Percentiles rank a stretch among this genome's conserved stretches.
Conservation (phyloP, 1,284 basidiomycete genomes). For the Cystobasidium slooffiae region DNA sequence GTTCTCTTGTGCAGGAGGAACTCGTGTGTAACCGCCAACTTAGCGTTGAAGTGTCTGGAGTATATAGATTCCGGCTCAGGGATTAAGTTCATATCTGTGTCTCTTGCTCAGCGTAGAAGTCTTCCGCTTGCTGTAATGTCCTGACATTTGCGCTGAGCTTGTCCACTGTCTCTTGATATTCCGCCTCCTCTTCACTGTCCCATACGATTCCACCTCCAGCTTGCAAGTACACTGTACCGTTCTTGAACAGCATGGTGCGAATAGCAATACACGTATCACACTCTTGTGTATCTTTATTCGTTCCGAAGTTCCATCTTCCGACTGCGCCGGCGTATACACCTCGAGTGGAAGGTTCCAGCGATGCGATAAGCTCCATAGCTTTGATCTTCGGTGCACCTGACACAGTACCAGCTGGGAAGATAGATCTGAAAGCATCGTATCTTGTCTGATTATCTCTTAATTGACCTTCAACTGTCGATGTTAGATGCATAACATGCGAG, state of each 20-base stretch:
- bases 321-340: slow-evolving; percentile 98
- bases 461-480: slow-evolving; percentile 88
- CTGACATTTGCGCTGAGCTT: slow-evolving; percentile 86
- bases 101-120: slow-evolving; percentile 63
- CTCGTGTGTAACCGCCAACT: too few species aligned
- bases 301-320: slow-evolving; percentile 86
- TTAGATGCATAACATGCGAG: slow-evolving; percentile 96
- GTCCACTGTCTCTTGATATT: slow-evolving; percentile 94
- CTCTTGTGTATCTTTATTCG: slow-evolving; percentile 70
- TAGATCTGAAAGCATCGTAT: slow-evolving; percentile 98
- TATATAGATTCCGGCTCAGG: too few species aligned
- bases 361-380: slow-evolving; percentile 90
- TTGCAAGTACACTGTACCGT: slow-evolving; percentile 89
- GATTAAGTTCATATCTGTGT: too few species aligned
- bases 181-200: slow-evolving; percentile 96
- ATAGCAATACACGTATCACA: slow-evolving; percentile 99
- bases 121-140: slow-evolving; percentile 86
- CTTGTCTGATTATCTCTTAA: slow-evolving; percentile 83
- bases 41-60: too few species aligned
- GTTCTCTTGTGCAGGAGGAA: too few species aligned
- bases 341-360: slow-evolving; percentile 83
- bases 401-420: slow-evolving; percentile 99
- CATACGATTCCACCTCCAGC: slow-evolving; percentile 98
- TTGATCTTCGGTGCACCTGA: slow-evolving; percentile 99
- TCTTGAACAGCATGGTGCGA: slow-evolving; percentile 96